A percentile compares a stretch with the other conserved stretches of the same genome.
Conservation (phyloP, 1,284 basidiomycete species). For the Fereydounia khargensis region DNA sequence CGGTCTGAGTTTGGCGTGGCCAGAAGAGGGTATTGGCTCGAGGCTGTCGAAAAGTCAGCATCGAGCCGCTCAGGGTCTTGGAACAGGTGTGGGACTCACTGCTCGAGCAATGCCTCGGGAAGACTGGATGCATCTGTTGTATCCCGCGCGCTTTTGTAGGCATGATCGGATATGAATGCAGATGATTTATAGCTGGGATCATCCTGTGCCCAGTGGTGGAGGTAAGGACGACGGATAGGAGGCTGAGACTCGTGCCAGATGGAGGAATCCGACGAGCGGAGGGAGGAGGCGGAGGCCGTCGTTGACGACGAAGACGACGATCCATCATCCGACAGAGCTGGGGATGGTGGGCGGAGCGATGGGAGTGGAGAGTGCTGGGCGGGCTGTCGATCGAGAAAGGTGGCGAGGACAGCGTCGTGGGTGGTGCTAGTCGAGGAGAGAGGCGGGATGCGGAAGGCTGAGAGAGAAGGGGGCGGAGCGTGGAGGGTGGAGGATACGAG, state of each 20-base stretch:
- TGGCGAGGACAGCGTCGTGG: constrained; percentile 17
- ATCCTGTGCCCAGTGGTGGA: neutral
- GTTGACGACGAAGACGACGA: neutral
- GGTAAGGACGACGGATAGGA: neutral
- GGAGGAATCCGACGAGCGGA: constrained; percentile 9
- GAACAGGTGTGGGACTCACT: too few species aligned
- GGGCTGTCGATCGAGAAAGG: constrained; percentile 7
- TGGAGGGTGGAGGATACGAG: too few species aligned
- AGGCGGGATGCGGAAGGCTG: too few species aligned
- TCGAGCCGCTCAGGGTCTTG: too few species aligned
- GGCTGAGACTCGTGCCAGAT: constrained; percentile 17
- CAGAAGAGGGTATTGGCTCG: too few species aligned
- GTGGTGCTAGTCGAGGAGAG: too few species aligned
- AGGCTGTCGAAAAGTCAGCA: too few species aligned
- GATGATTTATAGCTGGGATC: neutral
- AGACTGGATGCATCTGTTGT: too few species aligned
- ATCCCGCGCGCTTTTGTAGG: too few species aligned
- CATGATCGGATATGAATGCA: neutral
- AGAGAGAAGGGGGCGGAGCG: too few species aligned
- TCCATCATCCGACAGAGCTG: neutral
- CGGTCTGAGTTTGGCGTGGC: too few species aligned
- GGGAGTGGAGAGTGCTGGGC: constrained; percentile 15
- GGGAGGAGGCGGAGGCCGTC: constrained; percentile 8
- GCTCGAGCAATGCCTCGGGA: too few species aligned
- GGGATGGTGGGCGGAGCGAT: constrained; percentile 2